Base-by-base conservation (phyloP, 2,329 filamentous ascomycete genomes). In the Hypoxylon sp. region DNA sequence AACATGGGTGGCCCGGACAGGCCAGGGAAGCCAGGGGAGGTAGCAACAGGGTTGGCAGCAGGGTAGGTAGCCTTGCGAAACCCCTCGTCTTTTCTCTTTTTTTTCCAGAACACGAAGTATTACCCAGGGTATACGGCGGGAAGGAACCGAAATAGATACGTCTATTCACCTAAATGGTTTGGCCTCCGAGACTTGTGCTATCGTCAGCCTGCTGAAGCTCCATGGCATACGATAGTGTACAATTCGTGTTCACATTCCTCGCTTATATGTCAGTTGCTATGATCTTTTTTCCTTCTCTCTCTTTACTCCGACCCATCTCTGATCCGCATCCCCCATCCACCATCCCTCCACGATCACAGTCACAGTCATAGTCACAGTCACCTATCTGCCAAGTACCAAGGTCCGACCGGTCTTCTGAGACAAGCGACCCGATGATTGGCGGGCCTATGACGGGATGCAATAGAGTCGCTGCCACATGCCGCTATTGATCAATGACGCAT, bases 401-500 rank as follows among this genome's bases (percentile, higher is more conserved):
- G 67, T 60, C 55, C 65, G 64, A 63, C 70, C 67, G 59, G 64
- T 60, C 64, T 57, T 59, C 57, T 71, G 66, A 72, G 67, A 72
- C 67, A 72, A 37, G 44, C 62, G 54, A 68, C 49, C 65, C 43
- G 53, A 52, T 70, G 67, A 70, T 69, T 65, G 68, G 59, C 65
- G 67, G 62, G 44, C 59, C 63, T 71, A 71, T 69, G 67, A 69
- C 68, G 57, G 62, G 58, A 55, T 62, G 43, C 50, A 61, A 60
- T 69, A 61, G 56, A 55, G 54, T 59, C 24, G 54, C 62, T 44
- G 50, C 63, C 65, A 70, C 65, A 60, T 58, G 57, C 59, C 69
- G 62, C 61, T 70, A 70, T 68, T 68, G 58, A 60, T 68, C 63
- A 67, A 73, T 74, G 73, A 75, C 73, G 73, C 72, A 72, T 67